A percentile compares a stretch with the other conserved stretches of the same genome.
Conservation (phyloP, 2,329 filamentous ascomycete species). For the Talaromyces sp. region DNA sequence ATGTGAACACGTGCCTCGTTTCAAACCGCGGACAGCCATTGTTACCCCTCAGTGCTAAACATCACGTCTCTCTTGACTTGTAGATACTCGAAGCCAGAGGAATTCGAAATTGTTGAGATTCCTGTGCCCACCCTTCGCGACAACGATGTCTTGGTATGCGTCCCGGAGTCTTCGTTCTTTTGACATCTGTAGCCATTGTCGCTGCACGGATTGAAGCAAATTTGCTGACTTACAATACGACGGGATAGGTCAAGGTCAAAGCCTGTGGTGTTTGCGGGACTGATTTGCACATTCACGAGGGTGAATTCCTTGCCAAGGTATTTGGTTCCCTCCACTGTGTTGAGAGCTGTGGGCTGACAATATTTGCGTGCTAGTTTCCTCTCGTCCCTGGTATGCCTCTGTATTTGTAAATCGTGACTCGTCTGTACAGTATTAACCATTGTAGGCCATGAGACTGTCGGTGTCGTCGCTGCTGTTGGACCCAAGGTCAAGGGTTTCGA, state of each 20-base stretch:
- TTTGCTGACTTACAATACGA: neutral
- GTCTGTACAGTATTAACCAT: constrained; percentile 11
- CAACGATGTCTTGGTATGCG: constrained; percentile 53
- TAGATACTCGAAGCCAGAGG: constrained; percentile 60
- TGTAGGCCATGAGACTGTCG: constrained; percentile 63
- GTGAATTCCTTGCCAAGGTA: constrained; percentile 60
- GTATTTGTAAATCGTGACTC: neutral
- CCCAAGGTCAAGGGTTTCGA: constrained; percentile 58
- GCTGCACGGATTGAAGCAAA: neutral
- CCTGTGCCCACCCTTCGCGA: constrained; percentile 59
- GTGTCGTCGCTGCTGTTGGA: constrained; percentile 58
- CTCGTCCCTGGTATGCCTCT: constrained; percentile 53
- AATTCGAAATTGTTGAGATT: constrained; percentile 59
- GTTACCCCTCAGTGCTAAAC: constrained; percentile 2
- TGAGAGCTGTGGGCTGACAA: neutral
- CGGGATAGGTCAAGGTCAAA: constrained; percentile 58
- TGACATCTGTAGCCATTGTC: neutral
- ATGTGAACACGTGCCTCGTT: neutral
- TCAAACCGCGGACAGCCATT: neutral
- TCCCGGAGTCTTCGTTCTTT: constrained; percentile 12
- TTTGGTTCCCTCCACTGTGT: constrained; percentile 12
- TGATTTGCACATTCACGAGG: constrained; percentile 56
- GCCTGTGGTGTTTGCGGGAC: constrained; percentile 62
- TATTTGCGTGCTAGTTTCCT: constrained; percentile 50
- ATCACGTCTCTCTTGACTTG: neutral